A percentile compares a stretch with the other conserved stretches of the same genome.
phyloP scores from a whole-genome alignment of 2,329 filamentous ascomycete species.

The Stemphylium lycopersici region DNA sequence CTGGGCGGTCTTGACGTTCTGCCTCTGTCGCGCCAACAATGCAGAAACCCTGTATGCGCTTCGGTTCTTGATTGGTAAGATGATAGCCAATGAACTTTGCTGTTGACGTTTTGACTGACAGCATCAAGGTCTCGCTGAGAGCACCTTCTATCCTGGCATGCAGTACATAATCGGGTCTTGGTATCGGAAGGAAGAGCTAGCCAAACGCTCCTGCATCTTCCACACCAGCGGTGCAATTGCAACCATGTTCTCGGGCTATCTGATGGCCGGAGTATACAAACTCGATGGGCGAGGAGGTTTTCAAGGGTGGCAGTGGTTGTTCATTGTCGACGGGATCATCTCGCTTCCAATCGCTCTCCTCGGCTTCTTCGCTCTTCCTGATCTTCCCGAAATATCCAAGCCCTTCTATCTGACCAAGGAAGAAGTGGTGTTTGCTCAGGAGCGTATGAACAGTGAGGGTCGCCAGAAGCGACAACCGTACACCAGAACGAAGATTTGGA shows the following conservation, averaged over 20 bases:
- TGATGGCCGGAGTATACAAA: slow-evolving; percentile 60
- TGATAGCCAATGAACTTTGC: neutral
- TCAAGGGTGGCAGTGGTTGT: slow-evolving; percentile 38
- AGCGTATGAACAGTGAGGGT: slow-evolving; percentile 8
- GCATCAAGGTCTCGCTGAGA: slow-evolving; percentile 53
- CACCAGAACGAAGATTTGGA: slow-evolving; percentile 14
- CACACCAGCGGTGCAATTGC: slow-evolving; percentile 23
- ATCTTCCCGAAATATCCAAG: slow-evolving; percentile 26
- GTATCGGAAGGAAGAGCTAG: slow-evolving; percentile 17
- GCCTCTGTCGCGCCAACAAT: slow-evolving; percentile 11
- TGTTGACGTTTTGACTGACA: neutral
- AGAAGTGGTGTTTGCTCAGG: slow-evolving; percentile 19
- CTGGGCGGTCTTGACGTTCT: slow-evolving; percentile 10
- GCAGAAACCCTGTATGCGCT: slow-evolving; percentile 16
- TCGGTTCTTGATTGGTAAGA: slow-evolving; percentile 17
- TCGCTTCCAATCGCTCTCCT: slow-evolving; percentile 23
- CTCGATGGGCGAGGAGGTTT: slow-evolving; percentile 65
- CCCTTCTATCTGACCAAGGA: slow-evolving; percentile 11
- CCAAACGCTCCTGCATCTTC: slow-evolving; percentile 23
- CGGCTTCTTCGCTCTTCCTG: slow-evolving; percentile 25
- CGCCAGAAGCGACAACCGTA: neutral
- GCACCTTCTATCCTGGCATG: slow-evolving; percentile 60
- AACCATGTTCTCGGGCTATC: slow-evolving; percentile 44
- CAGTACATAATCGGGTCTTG: slow-evolving; percentile 29
- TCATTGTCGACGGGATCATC: slow-evolving; percentile 28